phyloP scores from a whole-genome alignment of 1,284 basidiomycete genomes.

The Boletus austroedulis region DNA sequence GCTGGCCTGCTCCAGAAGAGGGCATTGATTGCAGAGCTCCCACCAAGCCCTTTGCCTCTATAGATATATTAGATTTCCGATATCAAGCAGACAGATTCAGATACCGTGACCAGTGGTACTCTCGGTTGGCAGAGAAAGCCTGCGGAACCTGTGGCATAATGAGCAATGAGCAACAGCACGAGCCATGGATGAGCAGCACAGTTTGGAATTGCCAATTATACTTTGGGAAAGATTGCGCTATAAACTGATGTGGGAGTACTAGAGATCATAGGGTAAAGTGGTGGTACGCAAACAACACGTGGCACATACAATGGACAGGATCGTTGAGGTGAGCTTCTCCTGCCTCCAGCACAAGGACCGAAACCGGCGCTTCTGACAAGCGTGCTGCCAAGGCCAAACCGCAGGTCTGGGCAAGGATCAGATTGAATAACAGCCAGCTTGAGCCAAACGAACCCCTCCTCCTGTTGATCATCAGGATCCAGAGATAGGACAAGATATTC shows the following conservation, averaged over 20 bases:
- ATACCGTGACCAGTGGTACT: background rate
- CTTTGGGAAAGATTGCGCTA: background rate
- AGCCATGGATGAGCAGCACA: background rate
- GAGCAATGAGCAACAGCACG: background rate
- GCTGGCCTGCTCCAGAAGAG: constrained; percentile 1
- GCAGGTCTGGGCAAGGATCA: background rate
- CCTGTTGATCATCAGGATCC: background rate
- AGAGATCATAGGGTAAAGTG: background rate
- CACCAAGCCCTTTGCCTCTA: constrained; percentile 1
- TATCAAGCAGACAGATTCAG: background rate
- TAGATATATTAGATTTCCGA: background rate
- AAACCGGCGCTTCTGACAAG: background rate
- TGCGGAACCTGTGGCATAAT: background rate
- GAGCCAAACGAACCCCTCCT: background rate
- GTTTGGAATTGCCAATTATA: constrained; percentile 5
- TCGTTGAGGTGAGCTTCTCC: constrained; percentile 2
- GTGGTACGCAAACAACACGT: background rate
- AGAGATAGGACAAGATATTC: background rate
- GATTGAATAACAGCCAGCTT: background rate
- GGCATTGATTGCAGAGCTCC: background rate
- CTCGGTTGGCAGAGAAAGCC: background rate
- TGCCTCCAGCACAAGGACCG: constrained; percentile 2
- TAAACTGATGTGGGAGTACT: background rate
- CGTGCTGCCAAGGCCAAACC: background rate
- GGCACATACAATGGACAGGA: background rate